phyloP scores from a whole-genome alignment of 2,329 filamentous ascomycete species.

The Arthrinium puccinioides region DNA sequence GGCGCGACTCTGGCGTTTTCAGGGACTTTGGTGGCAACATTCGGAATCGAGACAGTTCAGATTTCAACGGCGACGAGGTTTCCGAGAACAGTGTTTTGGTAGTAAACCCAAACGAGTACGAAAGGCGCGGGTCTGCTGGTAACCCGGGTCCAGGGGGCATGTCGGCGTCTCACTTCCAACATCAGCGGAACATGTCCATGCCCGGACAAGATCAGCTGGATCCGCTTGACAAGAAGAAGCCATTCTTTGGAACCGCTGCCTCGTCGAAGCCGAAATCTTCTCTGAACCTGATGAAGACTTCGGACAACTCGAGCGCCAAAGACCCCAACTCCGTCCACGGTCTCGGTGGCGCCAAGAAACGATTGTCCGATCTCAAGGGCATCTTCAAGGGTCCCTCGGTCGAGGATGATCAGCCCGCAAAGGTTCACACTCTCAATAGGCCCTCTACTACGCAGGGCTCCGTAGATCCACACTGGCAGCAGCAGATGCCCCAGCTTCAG shows the following conservation, averaged over 20 bases:
- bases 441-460: no score
- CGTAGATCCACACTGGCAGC: not conserved
- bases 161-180: constrained; percentile 9
- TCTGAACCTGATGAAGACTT: not conserved
- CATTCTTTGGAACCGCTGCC: constrained; percentile 24
- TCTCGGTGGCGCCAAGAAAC: constrained; percentile 15
- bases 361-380: constrained; percentile 22
- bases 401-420: constrained; percentile 19
- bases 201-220: no score
- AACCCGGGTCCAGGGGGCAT: no score
- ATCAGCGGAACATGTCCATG: no score
- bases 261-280: not conserved
- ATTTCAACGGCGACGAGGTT: constrained; percentile 31
- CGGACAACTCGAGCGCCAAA: constrained; percentile 6
- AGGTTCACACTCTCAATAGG: constrained; percentile 7
- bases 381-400: constrained; percentile 21
- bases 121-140: constrained; percentile 29
- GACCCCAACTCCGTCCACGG: no score
- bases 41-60: constrained; percentile 18
- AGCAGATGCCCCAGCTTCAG: not conserved
- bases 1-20: constrained; percentile 38
- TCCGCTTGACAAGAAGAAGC: constrained; percentile 29
- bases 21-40: constrained; percentile 43
- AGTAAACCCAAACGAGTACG: constrained; percentile 29
- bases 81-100: constrained; percentile 33